Percentiles rank a stretch among this genome's conserved stretches.
These are phyloP conservation scores for Calvatia gigantea DNA, from an alignment of 768 basidiomycete genomes.

Conservation along the genomic window DNA sequence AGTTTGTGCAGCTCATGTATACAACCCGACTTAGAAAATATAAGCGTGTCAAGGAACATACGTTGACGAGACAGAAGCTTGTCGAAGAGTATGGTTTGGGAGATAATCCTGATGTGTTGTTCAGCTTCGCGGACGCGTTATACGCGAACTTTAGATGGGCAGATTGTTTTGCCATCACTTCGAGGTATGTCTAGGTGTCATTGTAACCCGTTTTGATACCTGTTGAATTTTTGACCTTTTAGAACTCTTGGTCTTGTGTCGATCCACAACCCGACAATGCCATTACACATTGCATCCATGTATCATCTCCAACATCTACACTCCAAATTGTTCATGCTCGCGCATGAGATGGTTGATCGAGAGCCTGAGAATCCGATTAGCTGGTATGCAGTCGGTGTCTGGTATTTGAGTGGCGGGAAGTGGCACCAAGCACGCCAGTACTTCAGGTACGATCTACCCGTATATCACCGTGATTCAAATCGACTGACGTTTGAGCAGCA, in stretches of 20 bases:
- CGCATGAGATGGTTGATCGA: slow-evolving; percentile 92
- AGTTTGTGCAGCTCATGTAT: slow-evolving; percentile 92
- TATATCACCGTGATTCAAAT: not conserved
- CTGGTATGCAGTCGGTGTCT: slow-evolving; percentile 98
- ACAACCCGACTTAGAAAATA: slow-evolving; percentile 89
- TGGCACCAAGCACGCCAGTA: slow-evolving; percentile 92
- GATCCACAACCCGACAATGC: slow-evolving; percentile 86
- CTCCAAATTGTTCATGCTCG: slow-evolving; percentile 91
- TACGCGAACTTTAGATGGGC: slow-evolving; percentile 90
- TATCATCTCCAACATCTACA: slow-evolving; percentile 90
- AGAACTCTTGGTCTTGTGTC: slow-evolving; percentile 86
- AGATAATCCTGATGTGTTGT: slow-evolving; percentile 91
- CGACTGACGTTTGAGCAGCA: too few relatives aligned
- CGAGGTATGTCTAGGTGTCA: slow-evolving; percentile 43
- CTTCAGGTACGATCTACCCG: slow-evolving; percentile 62
- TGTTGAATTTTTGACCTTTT: not conserved
- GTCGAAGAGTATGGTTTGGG: slow-evolving; percentile 80
- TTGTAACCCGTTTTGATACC: not conserved
- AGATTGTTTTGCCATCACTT: slow-evolving; percentile 88
- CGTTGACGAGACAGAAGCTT: slow-evolving; percentile 71
- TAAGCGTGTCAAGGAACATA: slow-evolving; percentile 80
- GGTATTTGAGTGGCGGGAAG: slow-evolving; percentile 86
- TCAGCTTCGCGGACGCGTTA: slow-evolving; percentile 85
- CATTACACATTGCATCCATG: slow-evolving; percentile 97
- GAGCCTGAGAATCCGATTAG: slow-evolving; percentile 92